Percentiles rank a stretch among this genome's conserved stretches.
Conservation (phyloP, 2,329 filamentous ascomycete genomes). For the Sporothrix mexicana region DNA sequence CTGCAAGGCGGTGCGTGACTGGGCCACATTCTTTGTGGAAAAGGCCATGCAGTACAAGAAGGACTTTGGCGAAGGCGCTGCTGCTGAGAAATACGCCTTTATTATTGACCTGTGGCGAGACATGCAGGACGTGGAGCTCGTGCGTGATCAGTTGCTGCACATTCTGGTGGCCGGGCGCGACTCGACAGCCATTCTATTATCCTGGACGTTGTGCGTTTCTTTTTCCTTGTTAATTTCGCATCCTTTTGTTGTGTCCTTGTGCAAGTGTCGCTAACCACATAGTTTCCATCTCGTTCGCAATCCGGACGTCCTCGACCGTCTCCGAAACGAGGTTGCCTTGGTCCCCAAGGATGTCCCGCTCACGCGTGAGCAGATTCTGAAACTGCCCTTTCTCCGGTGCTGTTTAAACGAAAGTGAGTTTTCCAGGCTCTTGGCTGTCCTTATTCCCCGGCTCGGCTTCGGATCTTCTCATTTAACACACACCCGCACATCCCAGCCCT, state of each 20-base stretch:
- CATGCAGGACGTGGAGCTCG: neutral
- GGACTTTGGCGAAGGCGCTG: neutral
- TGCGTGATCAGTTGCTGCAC: neutral
- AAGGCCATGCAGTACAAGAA: constrained; percentile 7
- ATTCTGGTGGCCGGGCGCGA: neutral
- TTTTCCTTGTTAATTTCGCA: neutral
- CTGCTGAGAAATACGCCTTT: neutral
- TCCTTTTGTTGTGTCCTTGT: too few relatives aligned
- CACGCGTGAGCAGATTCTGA: neutral
- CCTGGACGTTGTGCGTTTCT: neutral
- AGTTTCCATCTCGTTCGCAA: neutral
- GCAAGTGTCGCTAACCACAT: neutral
- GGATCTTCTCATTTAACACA: too few relatives aligned
- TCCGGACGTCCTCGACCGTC: neutral
- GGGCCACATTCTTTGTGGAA: neutral
- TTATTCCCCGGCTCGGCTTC: too few relatives aligned
- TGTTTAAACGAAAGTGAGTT: neutral
- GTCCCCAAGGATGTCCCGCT: neutral
- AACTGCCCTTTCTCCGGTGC: neutral
- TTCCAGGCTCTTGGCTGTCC: neutral
- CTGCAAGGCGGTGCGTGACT: neutral
- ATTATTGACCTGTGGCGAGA: neutral
- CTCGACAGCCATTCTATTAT: neutral
- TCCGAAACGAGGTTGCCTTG: neutral
- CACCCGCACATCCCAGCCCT: neutral